A percentile compares a stretch with the other conserved stretches of the same genome.
Evolutionary conservation across 352 stramenopile species (phyloP).

Genomic region (Globisporangium splendens): DNA sequence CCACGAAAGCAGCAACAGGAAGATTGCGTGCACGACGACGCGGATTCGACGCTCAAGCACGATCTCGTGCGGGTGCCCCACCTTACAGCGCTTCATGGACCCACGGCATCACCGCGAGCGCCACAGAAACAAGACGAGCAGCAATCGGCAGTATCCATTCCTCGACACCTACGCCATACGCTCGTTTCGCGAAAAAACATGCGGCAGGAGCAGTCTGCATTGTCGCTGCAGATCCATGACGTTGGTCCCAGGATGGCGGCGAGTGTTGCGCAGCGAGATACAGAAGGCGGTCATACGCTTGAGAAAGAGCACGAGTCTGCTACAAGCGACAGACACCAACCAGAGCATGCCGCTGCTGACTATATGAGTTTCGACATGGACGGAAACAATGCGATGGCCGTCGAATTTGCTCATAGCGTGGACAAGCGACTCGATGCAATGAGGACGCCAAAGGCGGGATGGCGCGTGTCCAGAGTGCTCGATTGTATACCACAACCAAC

Average conservation of each 20-base stretch:
- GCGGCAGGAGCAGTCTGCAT: background rate
- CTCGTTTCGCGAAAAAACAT: background rate
- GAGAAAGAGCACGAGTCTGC: background rate
- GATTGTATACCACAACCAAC: background rate
- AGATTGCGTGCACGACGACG: too few species aligned
- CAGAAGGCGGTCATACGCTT: too few species aligned
- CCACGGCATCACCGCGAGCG: too few species aligned
- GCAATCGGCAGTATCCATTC: background rate
- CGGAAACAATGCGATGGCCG: constrained; percentile 1
- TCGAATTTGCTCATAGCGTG: background rate
- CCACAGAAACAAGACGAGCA: background rate
- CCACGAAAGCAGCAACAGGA: background rate
- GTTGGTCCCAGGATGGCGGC: background rate
- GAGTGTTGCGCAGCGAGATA: too few species aligned
- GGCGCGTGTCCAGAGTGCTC: constrained; percentile 1
- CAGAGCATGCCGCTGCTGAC: background rate
- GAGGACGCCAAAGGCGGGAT: background rate
- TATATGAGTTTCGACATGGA: background rate
- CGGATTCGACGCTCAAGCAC: too few species aligned
- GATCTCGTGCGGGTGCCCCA: too few species aligned
- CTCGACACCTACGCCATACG: background rate
- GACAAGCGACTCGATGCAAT: background rate
- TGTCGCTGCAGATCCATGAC: background rate
- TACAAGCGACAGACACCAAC: background rate
- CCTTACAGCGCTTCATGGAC: too few species aligned